A percentile compares a stretch with the other conserved stretches of the same genome.
These are phyloP conservation scores for Secale cereale DNA, from an alignment of 176 grass and related monocot species.

Conservation along the genomic window DNA sequence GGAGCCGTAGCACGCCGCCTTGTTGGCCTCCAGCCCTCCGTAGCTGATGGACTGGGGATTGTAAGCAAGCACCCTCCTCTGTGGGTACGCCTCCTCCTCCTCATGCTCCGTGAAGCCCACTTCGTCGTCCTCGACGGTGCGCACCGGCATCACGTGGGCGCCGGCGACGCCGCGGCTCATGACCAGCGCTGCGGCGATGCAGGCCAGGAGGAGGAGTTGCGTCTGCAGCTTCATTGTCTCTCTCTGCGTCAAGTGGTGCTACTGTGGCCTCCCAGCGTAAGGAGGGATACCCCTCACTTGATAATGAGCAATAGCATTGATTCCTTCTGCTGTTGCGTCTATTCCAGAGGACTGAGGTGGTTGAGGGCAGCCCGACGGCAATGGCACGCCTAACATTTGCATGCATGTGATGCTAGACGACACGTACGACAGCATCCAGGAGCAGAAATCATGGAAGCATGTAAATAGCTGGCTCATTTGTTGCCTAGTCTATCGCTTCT, in stretches of 20 bases:
- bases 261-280: too few species aligned
- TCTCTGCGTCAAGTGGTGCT: background rate
- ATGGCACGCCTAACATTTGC: background rate
- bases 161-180: background rate
- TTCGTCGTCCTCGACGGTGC: background rate
- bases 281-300: too few species aligned
- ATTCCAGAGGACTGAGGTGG: background rate
- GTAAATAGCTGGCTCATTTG: too few species aligned
- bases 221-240: background rate
- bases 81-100: slow-evolving; percentile 14
- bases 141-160: background rate
- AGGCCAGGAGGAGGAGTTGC: slow-evolving; percentile 4
- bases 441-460: too few species aligned
- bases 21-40: background rate
- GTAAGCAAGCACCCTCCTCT: slow-evolving; percentile 15
- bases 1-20: slow-evolving; percentile 32
- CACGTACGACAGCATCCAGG: too few species aligned
- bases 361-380: background rate
- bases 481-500: too few species aligned
- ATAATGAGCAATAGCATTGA: too few species aligned
- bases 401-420: slow-evolving; percentile 32
- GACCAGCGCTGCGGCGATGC: background rate
- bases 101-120: background rate
- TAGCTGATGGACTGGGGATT: background rate
- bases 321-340: background rate